These are phyloP conservation scores for Helicocarpus griseus DNA, from an alignment of 2,329 filamentous ascomycete genomes.

Conservation along the genomic window DNA sequence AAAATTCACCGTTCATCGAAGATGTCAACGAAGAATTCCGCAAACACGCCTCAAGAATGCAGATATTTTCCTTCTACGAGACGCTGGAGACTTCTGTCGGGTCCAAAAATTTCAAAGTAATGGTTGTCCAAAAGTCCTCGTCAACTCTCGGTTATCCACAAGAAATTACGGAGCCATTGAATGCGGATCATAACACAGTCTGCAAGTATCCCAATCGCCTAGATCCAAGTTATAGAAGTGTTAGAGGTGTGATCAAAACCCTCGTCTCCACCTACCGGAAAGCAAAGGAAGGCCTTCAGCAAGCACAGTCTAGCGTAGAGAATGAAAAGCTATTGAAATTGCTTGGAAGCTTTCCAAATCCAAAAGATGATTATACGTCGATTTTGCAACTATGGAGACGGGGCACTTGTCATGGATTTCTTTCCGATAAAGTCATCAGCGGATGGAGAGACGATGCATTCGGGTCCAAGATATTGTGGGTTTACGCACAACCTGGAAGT, in stretches of 20 bases:
- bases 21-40: conserved; percentile 14
- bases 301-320: background rate
- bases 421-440: background rate
- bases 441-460: background rate
- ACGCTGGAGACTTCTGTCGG: conserved; percentile 10
- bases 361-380: background rate
- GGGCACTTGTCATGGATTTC: background rate
- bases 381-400: background rate
- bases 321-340: background rate
- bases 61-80: conserved; percentile 15
- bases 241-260: conserved; percentile 12
- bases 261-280: conserved; percentile 6
- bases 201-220: conserved; percentile 20
- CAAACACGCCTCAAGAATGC: conserved; percentile 9
- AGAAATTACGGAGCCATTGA: conserved; percentile 15
- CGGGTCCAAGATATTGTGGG: conserved; percentile 18
- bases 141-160: conserved; percentile 19
- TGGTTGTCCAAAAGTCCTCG: conserved; percentile 19
- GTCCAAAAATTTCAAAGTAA: conserved; percentile 1
- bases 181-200: conserved; percentile 24
- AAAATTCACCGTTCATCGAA: conserved; percentile 10
- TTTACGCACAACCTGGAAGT: conserved; percentile 17
- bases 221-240: conserved; percentile 19
- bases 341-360: background rate
- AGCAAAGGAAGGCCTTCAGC: background rate